Evolutionary conservation across 2,329 filamentous ascomycete species (phyloP).

Genomic region (Aspergillus sergii): DNA sequence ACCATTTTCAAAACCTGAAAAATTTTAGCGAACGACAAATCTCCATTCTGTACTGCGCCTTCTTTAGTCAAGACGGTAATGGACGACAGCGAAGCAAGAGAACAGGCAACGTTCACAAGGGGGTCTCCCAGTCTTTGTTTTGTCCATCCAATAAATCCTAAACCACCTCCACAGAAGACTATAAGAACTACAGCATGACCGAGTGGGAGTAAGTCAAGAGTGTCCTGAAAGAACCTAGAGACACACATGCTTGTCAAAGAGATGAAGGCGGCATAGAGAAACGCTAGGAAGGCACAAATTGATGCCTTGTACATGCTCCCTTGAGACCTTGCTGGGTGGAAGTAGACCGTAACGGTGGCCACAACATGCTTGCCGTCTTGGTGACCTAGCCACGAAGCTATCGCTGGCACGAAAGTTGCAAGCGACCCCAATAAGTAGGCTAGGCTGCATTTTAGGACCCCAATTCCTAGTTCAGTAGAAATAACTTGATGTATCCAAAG

Average conservation of each 20-base stretch:
- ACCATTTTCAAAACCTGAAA: conserved; percentile 82
- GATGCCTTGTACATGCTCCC: conserved; percentile 90
- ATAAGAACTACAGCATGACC: conserved; percentile 80
- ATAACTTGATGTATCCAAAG: conserved; percentile 61
- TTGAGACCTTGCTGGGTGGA: conserved; percentile 82
- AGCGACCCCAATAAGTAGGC: conserved; percentile 86
- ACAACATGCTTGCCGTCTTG: conserved; percentile 94
- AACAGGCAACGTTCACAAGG: conserved; percentile 81
- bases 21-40: conserved; percentile 80
- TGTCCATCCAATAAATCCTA: conserved; percentile 86
- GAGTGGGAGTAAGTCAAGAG: conserved; percentile 66
- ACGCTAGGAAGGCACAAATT: conserved; percentile 74
- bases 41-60: conserved; percentile 78
- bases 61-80: conserved; percentile 92
- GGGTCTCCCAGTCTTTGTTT: conserved; percentile 79
- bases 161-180: conserved; percentile 80
- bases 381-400: conserved; percentile 74
- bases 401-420: conserved; percentile 76
- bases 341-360: conserved; percentile 91
- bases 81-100: conserved; percentile 81
- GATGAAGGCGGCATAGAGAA: conserved; percentile 75
- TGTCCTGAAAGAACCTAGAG: conserved; percentile 73
- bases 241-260: conserved; percentile 87
- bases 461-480: conserved; percentile 72
- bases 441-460: conserved; percentile 86